A percentile compares a stretch with the other conserved stretches of the same genome.
Evolutionary conservation across 2,329 filamentous ascomycete genomes (phyloP).

Genomic region (Orbilia brochopaga): DNA sequence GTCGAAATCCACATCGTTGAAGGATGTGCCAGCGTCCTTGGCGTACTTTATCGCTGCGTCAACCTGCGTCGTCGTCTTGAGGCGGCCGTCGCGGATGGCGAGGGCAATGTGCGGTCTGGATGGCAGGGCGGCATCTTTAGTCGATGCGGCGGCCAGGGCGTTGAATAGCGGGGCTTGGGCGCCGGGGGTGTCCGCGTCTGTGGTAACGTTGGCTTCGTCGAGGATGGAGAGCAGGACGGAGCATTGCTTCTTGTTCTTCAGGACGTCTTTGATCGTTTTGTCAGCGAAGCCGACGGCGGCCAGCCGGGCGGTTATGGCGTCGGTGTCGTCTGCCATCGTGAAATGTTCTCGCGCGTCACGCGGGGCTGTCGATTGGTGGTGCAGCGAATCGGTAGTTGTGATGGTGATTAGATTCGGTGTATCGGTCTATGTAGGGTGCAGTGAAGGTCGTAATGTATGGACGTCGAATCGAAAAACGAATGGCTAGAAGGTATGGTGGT

Average conservation of each 20-base stretch:
- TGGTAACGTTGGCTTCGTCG: conserved; percentile 46
- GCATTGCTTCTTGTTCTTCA: conserved; percentile 54
- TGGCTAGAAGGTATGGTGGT: not conserved
- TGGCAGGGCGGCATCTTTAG: conserved; percentile 47
- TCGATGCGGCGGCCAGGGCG: conserved; percentile 51
- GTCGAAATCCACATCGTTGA: conserved; percentile 46
- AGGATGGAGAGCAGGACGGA: conserved; percentile 51
- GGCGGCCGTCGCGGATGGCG: conserved; percentile 50
- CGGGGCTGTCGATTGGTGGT: not conserved
- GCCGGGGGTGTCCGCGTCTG: conserved; percentile 25
- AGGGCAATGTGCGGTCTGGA: conserved; percentile 51
- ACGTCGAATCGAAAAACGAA: not conserved
- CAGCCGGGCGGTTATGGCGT: conserved; percentile 50
- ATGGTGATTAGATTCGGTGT: not conserved
- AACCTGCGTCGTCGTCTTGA: conserved; percentile 53
- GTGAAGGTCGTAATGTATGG: not conserved
- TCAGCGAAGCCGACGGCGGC: conserved; percentile 53
- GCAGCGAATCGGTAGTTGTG: not conserved
- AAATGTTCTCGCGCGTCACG: not conserved
- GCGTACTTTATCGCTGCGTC: conserved; percentile 53
- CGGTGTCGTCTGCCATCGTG: conserved; percentile 52
- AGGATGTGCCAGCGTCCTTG: conserved; percentile 50
- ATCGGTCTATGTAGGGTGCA: not conserved
- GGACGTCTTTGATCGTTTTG: conserved; percentile 54
- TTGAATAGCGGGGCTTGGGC: conserved; percentile 50